phyloP scores from a whole-genome alignment of 805 yeast species.

The Citeromyces matritensis region DNA sequence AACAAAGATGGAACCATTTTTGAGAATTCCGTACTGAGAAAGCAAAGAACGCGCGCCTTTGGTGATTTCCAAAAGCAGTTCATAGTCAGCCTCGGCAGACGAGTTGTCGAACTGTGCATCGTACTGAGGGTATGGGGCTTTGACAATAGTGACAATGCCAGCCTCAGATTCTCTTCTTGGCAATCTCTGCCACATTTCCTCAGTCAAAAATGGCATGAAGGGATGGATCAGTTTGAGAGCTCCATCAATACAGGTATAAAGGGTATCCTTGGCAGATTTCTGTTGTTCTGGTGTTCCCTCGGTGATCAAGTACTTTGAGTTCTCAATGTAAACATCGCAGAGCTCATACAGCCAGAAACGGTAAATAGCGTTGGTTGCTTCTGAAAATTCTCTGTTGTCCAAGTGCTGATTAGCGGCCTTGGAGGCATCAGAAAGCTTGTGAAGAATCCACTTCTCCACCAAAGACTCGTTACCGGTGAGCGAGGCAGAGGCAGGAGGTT shows the following conservation, averaged over 20 bases:
- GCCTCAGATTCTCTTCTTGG: constrained; percentile 72
- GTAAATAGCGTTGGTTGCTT: constrained; percentile 75
- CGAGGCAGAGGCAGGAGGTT: constrained; percentile 51
- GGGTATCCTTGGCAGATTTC: constrained; percentile 84
- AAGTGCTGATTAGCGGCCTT: constrained; percentile 47
- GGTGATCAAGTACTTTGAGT: constrained; percentile 81
- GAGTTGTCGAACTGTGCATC: constrained; percentile 43
- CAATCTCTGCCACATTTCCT: constrained; percentile 98
- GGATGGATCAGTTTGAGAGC: constrained; percentile 91
- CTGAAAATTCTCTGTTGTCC: constrained; percentile 81
- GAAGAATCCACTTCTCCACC: constrained; percentile 95
- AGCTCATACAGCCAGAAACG: constrained; percentile 89
- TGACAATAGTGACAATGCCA: constrained; percentile 48
- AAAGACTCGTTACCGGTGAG: constrained; percentile 72
- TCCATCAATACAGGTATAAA: constrained; percentile 84
- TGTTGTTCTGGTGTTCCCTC: constrained; percentile 82
- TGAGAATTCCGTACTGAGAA: constrained; percentile 78
- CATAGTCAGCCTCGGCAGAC: constrained; percentile 62
- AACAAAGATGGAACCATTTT: constrained; percentile 76
- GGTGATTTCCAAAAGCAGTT: constrained; percentile 71
- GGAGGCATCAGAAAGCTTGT: constrained; percentile 62
- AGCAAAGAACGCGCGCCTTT: constrained; percentile 85
- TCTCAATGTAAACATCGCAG: constrained; percentile 97
- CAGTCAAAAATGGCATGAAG: constrained; percentile 95
- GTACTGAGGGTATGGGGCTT: constrained; percentile 67